Evolutionary conservation across 305 asterid species (phyloP), one percentile per base, ranked within the genome.

Genomic region (Withania somnifera): DNA sequence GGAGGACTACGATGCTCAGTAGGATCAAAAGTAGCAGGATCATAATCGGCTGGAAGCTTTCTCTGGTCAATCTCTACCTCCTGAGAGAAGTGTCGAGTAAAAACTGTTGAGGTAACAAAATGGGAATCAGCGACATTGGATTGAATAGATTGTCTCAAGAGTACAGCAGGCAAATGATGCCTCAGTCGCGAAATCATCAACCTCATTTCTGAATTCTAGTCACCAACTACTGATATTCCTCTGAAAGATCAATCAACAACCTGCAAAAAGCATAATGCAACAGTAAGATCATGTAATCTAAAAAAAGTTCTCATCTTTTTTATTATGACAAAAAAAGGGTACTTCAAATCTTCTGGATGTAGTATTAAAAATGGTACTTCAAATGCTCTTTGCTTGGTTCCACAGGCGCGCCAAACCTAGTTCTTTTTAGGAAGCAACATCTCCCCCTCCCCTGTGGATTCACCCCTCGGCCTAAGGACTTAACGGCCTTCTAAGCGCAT

Each of bases 1-100:
- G 98, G 97, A 78, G 97, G 95, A 76, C 97, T 91, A 4, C 92
- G 93, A 84, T 91, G 95, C 88, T 91, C 95, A 1, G 93, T 88
- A 53, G 98, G 94, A 78, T 94, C 94, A 64, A 93, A 94, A 52
- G 87, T 89, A 13, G 89, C 86, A 6, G 92, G 93, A 71, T 92
- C 93, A 68, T 94, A 94, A 89, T 94, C 97, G 6, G 97, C 89
- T 14, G 97, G 95, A 77, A 94, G 98, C 87, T 89, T 86, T 83
- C 93, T 88, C 81, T 88, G 97, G 86, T 92, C 93, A 81, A 91
- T 86, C 56, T 93, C 97, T 9, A 92, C 87, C 86, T 86, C 87
- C 81, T 91, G 95, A 84, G 84, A 84, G 30, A 86, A 88, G 78
- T 81, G 75, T 36, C 94, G 84, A 28, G 58, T 81, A 24, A 26